These are phyloP conservation scores for Raffaelea ambrosiae DNA, from an alignment of 2,329 filamentous ascomycete species.

Conservation along the genomic window DNA sequence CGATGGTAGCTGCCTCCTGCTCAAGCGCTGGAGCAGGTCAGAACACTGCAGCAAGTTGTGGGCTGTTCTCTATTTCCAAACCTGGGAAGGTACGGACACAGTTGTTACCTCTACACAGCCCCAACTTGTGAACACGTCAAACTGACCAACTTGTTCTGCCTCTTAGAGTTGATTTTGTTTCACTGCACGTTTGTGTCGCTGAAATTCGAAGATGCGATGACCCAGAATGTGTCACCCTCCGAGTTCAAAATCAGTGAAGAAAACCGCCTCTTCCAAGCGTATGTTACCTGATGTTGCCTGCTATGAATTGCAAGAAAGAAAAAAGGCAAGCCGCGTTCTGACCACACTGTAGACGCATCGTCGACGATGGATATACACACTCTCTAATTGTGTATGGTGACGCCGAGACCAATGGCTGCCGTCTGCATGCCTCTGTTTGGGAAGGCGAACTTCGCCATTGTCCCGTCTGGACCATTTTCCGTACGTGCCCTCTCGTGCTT, in stretches of 20 bases:
- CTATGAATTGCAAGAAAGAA: no score
- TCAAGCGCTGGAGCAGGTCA: conserved; percentile 42
- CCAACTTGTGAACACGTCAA: background rate
- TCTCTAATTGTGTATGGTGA: conserved; percentile 47
- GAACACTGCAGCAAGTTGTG: conserved; percentile 39
- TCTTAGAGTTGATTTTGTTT: conserved; percentile 49
- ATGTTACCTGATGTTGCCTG: conserved; percentile 16
- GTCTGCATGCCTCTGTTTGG: conserved; percentile 48
- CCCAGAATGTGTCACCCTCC: conserved; percentile 30
- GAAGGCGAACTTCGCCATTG: conserved; percentile 45
- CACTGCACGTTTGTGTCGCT: conserved; percentile 50
- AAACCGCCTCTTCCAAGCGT: conserved; percentile 48
- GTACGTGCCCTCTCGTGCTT: conserved; percentile 26
- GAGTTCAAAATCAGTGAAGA: conserved; percentile 41
- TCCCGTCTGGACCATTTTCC: conserved; percentile 57
- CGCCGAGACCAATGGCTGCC: conserved; percentile 33
- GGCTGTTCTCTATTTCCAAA: conserved; percentile 47
- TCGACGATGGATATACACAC: conserved; percentile 46
- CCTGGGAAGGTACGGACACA: conserved; percentile 45
- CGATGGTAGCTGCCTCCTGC: conserved; percentile 36
- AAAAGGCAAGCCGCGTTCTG: no score
- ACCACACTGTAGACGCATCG: conserved; percentile 46
- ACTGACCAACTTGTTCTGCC: conserved; percentile 5
- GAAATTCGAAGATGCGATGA: conserved; percentile 41
- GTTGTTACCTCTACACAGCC: background rate